Evolutionary conservation across 352 stramenopile genomes (phyloP).

Genomic region (Pythium vanterpoolii): DNA sequence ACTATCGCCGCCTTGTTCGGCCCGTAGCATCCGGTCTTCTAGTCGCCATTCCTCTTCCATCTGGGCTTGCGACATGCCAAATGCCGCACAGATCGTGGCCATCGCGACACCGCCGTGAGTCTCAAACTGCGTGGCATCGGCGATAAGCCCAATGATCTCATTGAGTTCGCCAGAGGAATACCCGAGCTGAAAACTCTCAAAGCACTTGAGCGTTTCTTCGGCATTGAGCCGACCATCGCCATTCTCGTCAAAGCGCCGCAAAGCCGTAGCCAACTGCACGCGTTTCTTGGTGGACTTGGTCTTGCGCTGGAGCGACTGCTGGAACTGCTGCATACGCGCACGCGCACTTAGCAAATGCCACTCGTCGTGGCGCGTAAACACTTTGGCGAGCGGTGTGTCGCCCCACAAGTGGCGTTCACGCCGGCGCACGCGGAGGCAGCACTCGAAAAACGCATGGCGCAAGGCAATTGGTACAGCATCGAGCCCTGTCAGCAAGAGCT

Average conservation of each 20-base stretch:
- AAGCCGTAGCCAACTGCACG: constrained; percentile 44
- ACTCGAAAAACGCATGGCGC: constrained; percentile 85
- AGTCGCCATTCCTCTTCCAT: constrained; percentile 52
- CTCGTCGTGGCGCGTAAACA: constrained; percentile 97
- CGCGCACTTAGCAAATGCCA: constrained; percentile 90
- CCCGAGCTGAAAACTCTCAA: constrained; percentile 83
- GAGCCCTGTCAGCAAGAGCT: constrained; percentile 85
- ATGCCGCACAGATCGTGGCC: constrained; percentile 69
- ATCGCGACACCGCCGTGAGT: constrained; percentile 46
- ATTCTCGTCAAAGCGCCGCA: constrained; percentile 74
- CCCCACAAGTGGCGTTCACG: constrained; percentile 94
- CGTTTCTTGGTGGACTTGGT: too few relatives aligned
- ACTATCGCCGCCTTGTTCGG: constrained; percentile 8
- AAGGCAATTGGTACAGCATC: constrained; percentile 50
- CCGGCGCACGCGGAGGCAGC: constrained; percentile 86
- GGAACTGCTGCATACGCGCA: constrained; percentile 83
- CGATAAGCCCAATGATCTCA: constrained; percentile 79
- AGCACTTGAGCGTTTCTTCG: constrained; percentile 78
- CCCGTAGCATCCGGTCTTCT: constrained; percentile 34
- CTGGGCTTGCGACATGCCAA: constrained; percentile 49
- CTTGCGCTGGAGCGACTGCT: constrained; percentile 68
- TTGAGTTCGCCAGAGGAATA: constrained; percentile 80
- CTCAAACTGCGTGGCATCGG: constrained; percentile 45
- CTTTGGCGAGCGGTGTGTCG: constrained; percentile 95
- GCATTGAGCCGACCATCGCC: constrained; percentile 55